Percentiles rank a stretch among this genome's conserved stretches.
Conservation (phyloP, 2,329 filamentous ascomycete genomes). For the Fusarium sublunatum region DNA sequence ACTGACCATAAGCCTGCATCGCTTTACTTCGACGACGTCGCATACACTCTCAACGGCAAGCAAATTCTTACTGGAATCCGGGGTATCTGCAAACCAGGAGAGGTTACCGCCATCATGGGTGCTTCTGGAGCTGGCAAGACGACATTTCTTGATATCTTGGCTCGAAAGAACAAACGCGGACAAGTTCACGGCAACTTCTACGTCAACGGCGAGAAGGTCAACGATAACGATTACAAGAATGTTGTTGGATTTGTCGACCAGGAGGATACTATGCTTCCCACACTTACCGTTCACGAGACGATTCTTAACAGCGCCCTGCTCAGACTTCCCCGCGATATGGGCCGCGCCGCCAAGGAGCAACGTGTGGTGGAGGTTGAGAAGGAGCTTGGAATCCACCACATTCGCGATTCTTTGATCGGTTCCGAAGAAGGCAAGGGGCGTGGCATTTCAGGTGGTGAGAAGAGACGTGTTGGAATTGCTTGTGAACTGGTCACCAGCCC, state of each 20-base stretch:
- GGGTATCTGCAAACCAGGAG: slow-evolving; percentile 92
- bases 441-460: slow-evolving; percentile 97
- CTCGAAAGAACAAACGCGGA: slow-evolving; percentile 96
- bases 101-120: slow-evolving; percentile 97
- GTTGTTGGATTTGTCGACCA: slow-evolving; percentile 98
- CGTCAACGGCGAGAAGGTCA: slow-evolving; percentile 91
- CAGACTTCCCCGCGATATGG: slow-evolving; percentile 93
- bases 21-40: slow-evolving; percentile 87
- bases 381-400: slow-evolving; percentile 93
- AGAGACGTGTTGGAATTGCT: slow-evolving; percentile 94
- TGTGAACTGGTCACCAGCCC: slow-evolving; percentile 98
- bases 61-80: slow-evolving; percentile 83
- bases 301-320: slow-evolving; percentile 94
- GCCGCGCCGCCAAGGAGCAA: slow-evolving; percentile 86
- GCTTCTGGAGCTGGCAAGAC: slow-evolving; percentile 98
- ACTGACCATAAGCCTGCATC: slow-evolving; percentile 91
- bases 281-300: slow-evolving; percentile 96
- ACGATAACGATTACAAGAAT: slow-evolving; percentile 85
- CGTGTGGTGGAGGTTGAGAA: slow-evolving; percentile 92
- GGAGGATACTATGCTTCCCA: slow-evolving; percentile 96
- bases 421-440: slow-evolving; percentile 94
- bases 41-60: slow-evolving; percentile 88
- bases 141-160: slow-evolving; percentile 94
- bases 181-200: slow-evolving; percentile 82
- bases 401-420: slow-evolving; percentile 93